Conservation (phyloP, 345 rosid species). For the Hypericum perforatum region DNA sequence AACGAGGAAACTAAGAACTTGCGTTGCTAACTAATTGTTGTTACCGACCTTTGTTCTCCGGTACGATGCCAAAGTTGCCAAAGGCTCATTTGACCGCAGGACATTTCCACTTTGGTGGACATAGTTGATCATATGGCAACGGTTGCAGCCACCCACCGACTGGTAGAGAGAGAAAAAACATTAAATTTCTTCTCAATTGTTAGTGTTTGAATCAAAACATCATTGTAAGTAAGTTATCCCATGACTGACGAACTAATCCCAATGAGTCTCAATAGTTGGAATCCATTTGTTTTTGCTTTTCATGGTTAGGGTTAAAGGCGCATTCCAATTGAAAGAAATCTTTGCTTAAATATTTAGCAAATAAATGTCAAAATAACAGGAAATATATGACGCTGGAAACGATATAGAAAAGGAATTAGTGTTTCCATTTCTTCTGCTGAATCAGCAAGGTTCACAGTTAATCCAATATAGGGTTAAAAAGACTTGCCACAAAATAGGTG, state of each 20-base stretch:
- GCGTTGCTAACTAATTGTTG: not conserved
- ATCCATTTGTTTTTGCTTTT: no score
- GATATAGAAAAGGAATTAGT: no score
- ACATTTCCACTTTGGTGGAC: conserved; percentile 43
- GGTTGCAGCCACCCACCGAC: conserved; percentile 90
- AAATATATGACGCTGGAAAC: no score
- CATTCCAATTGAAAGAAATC: no score
- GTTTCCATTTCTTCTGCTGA: not conserved
- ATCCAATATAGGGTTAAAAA: not conserved
- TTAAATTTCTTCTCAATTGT: not conserved
- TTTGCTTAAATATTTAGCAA: no score
- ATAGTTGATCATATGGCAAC: conserved; percentile 79
- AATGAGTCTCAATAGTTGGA: no score
- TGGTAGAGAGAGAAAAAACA: conserved; percentile 18
- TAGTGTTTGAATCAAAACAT: not conserved
- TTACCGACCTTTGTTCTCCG: conserved; percentile 68
- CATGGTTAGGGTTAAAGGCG: no score
- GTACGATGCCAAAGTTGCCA: conserved; percentile 75
- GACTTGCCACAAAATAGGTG: conserved; percentile 47
- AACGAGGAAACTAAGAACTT: not conserved
- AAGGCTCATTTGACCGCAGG: conserved; percentile 66
- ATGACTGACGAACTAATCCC: no score
- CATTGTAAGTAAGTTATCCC: no score
- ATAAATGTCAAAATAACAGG: no score
- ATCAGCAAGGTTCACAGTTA: not conserved